Evolutionary conservation across 257 asterid species (phyloP), one percentile per base, ranked within the genome.

Genomic region (Capsicum pubescens): DNA sequence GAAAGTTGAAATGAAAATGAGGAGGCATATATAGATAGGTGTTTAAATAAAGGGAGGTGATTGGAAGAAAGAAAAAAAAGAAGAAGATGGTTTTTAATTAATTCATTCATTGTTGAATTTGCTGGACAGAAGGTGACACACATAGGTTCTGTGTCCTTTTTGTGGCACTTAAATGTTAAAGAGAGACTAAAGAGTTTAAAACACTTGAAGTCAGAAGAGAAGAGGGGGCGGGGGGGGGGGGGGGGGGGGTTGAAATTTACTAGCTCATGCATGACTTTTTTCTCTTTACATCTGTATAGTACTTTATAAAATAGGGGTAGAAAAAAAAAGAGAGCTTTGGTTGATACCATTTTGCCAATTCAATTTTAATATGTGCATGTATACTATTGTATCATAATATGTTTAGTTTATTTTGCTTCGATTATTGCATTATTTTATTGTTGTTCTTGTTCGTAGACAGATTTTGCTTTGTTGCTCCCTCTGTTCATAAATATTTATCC

Each of bases 41-140:
- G 74, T 44, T 81, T 81, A 61, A 81, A 81, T 81, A 81, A 81
- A 61, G 76, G 76, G 76, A 44, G 84, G 84, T 81, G 84, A 81
- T 61, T 61, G 21, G 39, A 50, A 21, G 42, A 50, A 68, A 50
- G 32, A 26, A 26, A 50, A 74, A 74, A 7, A 74, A 6, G 52
- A 74, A 74, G 19, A 74, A 6, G 58, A 13, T 11, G 10, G 61
- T 21, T 8, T 74, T 74, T 74, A 74, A 74, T 74, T 74, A 48
- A 74, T 74, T 72, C 80, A 46, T 50, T 14, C 19, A 48, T 48
- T 48, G 80, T 50, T 21, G 81, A 74, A 74, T 46, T 68, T 72
- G 81, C 61, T 74, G 81, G 81, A 74, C 46, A 74, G 70, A 26
- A 12, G 70, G 70, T 64, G 70, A 64, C 48, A 67, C 81, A 74